Evolutionary conservation across 176 grass and related monocot species (phyloP).

Genomic region (Bromus sterilis): DNA sequence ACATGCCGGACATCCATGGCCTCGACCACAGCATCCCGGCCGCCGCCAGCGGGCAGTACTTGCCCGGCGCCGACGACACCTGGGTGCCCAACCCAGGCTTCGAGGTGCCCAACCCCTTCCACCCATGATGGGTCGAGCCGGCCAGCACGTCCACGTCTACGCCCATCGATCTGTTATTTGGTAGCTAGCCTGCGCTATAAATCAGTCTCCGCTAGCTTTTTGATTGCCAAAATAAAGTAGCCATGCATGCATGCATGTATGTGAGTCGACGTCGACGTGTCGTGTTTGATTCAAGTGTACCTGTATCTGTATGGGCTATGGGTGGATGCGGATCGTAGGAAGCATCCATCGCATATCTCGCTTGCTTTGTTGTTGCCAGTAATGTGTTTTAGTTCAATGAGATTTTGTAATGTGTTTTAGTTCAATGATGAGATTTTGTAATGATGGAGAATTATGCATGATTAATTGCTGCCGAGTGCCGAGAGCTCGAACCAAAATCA

Average conservation of each 20-base stretch:
- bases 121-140: not conserved
- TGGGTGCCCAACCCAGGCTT: slow-evolving; percentile 82
- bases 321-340: slow-evolving; percentile 8
- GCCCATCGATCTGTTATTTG: not conserved
- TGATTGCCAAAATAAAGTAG: not conserved
- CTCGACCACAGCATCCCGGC: slow-evolving; percentile 81
- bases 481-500: not conserved
- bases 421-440: not conserved
- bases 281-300: not conserved
- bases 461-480: not conserved
- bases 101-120: slow-evolving; percentile 82
- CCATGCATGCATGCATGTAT: not conserved
- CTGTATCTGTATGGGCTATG: not conserved
- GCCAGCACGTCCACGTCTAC: not conserved
- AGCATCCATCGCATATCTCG: not conserved
- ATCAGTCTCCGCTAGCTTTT: not conserved
- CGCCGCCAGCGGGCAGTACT: slow-evolving; percentile 35
- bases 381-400: not conserved
- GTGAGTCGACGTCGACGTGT: not conserved
- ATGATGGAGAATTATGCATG: not conserved
- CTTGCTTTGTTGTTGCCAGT: not conserved
- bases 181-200: not conserved
- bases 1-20: slow-evolving; percentile 36
- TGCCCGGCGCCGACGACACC: slow-evolving; percentile 76
- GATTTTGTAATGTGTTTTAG: not conserved